phyloP scores from a whole-genome alignment of 352 stramenopile genomes.

The Globisporangium takayamanum region DNA sequence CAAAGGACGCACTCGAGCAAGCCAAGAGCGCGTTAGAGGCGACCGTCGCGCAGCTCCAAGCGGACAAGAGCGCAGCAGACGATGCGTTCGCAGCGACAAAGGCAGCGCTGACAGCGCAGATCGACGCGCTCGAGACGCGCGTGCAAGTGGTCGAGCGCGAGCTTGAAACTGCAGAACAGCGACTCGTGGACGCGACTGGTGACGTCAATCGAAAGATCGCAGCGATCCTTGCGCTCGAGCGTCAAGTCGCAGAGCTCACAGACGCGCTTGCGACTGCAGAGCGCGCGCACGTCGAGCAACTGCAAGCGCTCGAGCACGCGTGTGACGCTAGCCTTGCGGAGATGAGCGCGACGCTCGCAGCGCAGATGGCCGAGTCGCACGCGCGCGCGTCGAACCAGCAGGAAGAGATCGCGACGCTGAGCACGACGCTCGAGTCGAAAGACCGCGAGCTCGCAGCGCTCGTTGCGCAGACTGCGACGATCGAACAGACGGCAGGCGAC shows the following conservation, averaged over 20 bases:
- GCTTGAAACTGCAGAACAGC: neutral
- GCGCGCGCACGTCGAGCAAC: neutral
- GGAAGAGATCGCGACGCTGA: conserved; percentile 7
- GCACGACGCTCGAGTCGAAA: neutral
- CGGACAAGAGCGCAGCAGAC: conserved; percentile 13
- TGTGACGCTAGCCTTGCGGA: neutral
- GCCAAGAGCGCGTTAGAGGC: conserved; percentile 8
- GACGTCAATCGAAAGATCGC: too few species aligned
- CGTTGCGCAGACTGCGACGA: conserved; percentile 12
- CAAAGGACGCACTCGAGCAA: conserved; percentile 20
- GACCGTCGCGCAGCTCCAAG: conserved; percentile 10
- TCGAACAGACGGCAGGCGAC: conserved; percentile 12
- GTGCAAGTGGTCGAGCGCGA: neutral
- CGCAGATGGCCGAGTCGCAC: neutral
- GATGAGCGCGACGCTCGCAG: conserved; percentile 3
- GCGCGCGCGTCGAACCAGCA: conserved; percentile 18
- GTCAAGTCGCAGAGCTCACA: too few species aligned
- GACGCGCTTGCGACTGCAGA: too few species aligned
- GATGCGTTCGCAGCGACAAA: conserved; percentile 1
- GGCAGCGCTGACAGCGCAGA: neutral
- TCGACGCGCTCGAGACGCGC: neutral
- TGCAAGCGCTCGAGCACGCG: neutral
- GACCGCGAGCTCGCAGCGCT: conserved; percentile 11
- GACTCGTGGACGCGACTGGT: too few species aligned
- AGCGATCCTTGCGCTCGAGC: too few species aligned